Percentiles rank a stretch among this genome's conserved stretches.
These are phyloP conservation scores for Mrakia frigida DNA, from an alignment of 768 basidiomycete genomes.

Conservation along the genomic window DNA sequence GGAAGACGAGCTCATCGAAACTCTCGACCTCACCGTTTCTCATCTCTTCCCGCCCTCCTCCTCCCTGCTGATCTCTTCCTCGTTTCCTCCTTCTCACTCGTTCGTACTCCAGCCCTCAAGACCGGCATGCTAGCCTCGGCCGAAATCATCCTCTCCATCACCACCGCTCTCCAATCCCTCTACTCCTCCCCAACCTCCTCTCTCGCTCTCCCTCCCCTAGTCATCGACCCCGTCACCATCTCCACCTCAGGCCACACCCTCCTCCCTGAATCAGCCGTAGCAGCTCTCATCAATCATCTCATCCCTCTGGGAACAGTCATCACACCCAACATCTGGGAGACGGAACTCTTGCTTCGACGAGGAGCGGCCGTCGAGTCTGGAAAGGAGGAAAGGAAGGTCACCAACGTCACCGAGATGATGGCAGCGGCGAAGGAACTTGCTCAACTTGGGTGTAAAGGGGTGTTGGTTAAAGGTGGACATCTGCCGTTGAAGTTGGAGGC, in stretches of 20 bases:
- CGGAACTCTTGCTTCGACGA: conserved; percentile 58
- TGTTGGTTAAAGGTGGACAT: conserved; percentile 85
- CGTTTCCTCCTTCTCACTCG: no score
- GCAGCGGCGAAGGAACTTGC: conserved; percentile 53
- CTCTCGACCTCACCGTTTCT: no score
- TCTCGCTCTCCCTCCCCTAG: conserved; percentile 48
- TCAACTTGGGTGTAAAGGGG: conserved; percentile 52
- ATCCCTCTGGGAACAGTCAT: conserved; percentile 67
- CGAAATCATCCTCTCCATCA: conserved; percentile 53
- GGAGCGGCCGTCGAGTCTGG: conserved; percentile 37
- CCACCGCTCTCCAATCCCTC: conserved; percentile 50
- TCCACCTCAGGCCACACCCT: conserved; percentile 83
- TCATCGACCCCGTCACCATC: conserved; percentile 86
- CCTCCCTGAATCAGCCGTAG: conserved; percentile 61
- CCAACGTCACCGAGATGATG: conserved; percentile 57
- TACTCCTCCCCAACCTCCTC: conserved; percentile 38
- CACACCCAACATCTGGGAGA: conserved; percentile 82
- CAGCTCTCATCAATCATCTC: conserved; percentile 56
- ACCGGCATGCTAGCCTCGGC: conserved; percentile 80
- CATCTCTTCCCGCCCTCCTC: no score
- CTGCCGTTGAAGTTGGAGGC: conserved; percentile 51
- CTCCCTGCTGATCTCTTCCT: no score
- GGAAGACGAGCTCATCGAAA: no score
- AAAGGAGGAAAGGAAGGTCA: conserved; percentile 44
- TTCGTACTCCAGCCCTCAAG: conserved; percentile 56